Conservation (phyloP, 768 basidiomycete genomes). For the Lyophyllum semitale region DNA sequence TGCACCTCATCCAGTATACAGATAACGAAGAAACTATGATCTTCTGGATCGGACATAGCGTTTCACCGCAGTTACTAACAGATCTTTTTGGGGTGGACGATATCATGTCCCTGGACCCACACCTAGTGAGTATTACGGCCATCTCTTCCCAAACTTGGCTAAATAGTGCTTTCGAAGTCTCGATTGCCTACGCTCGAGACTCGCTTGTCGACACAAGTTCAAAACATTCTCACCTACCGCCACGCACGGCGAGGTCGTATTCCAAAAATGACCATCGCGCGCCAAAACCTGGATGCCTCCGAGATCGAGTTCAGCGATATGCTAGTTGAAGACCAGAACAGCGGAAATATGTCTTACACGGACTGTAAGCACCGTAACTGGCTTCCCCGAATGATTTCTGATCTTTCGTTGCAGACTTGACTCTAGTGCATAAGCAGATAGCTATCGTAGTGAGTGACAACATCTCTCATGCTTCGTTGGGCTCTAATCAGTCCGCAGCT, state of each 20-base stretch:
- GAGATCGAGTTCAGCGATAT: conserved; percentile 98
- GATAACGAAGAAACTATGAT: conserved; percentile 89
- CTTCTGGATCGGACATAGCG: conserved; percentile 86
- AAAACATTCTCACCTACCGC: conserved; percentile 79
- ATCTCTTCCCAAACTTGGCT: conserved; percentile 1
- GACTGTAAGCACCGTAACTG: conserved; percentile 63
- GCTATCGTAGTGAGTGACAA: conserved; percentile 40
- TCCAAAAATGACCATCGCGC: conserved; percentile 71
- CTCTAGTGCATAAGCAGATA: conserved; percentile 52
- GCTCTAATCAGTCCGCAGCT: conserved; percentile 27
- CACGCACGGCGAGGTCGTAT: conserved; percentile 50
- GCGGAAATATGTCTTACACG: conserved; percentile 88
- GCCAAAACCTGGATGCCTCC: conserved; percentile 90
- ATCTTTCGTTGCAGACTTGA: conserved; percentile 38
- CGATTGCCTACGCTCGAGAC: conserved; percentile 72
- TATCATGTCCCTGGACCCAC: conserved; percentile 63
- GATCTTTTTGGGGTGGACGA: conserved; percentile 90
- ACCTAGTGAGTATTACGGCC: conserved; percentile 52
- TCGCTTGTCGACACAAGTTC: conserved; percentile 79
- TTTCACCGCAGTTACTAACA: conserved; percentile 76
- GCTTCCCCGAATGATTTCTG: not conserved
- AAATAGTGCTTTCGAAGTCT: conserved; percentile 42
- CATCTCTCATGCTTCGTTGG: not conserved
- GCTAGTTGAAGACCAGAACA: conserved; percentile 96
- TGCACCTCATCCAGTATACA: conserved; percentile 26